Evolutionary conservation across 2,329 filamentous ascomycete species (phyloP), one percentile per base, ranked within the genome.

Genomic region (Botrytis hyacinthi): DNA sequence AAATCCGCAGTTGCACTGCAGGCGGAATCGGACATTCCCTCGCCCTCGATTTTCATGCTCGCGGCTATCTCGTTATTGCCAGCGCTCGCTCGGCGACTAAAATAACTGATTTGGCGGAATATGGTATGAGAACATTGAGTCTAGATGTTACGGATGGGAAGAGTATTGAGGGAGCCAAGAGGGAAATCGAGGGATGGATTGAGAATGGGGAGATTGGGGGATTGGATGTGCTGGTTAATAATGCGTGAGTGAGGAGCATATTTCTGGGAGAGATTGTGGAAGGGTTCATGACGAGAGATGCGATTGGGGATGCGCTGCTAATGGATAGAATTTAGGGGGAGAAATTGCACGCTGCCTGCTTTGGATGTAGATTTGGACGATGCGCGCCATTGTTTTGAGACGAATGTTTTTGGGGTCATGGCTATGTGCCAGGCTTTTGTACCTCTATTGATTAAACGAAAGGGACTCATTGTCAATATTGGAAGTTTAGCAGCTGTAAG

Each of bases 161-260:
- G 26, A 76, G 74, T 70, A 76, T 79, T 29, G 46, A n/a, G 57
- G 72, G 8, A 76, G 82, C 32, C 79, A 62, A 48, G 67, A 54
- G 46, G 40, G 71, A 62, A 18, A 81, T 82, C 29, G 74, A 79
- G 40, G 71, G 71, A 26, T 77, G 81, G 29, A 81, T 82, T 75
- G 98, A 93, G 37, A 46, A n/a, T 7, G 70, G 70, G 40, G 51
- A 35, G 61, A 35, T 72, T 84, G 89, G 88, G 81, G 89, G 93
- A 46, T 91, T 98, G 76, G 89, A 98, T 81, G 88, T 98, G 4
- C 84, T 98, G 73, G 93, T 98, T 42, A 98, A 98, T 85, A 98
- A 98, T 86, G 95, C 95, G 77, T 79, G 51, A 54, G 77, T 60
- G 35, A 57, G 29, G 42, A 40, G 12, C 6, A 22, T 4, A 5